A percentile compares a stretch with the other conserved stretches of the same genome.
Conservation (phyloP, 495 filamentous ascomycete species). For the Hypoxylon intermedium region DNA sequence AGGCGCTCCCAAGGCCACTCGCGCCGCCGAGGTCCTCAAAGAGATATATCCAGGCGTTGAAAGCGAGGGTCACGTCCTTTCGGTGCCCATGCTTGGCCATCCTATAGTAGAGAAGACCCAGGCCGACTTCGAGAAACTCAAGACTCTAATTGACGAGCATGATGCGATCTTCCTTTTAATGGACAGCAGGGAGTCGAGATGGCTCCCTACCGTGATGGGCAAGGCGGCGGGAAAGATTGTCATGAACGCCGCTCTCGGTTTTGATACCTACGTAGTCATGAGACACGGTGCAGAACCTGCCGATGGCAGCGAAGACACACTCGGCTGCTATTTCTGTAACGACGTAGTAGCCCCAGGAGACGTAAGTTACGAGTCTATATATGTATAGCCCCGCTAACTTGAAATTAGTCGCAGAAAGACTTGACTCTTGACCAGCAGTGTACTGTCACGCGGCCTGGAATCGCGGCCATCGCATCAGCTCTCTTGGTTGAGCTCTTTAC, state of each 20-base stretch:
- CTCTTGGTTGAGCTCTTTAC: constrained; percentile 90
- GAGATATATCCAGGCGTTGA: constrained; percentile 93
- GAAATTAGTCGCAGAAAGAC: constrained; percentile 81
- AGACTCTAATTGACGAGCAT: constrained; percentile 80
- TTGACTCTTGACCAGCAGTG: constrained; percentile 97
- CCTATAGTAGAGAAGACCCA: constrained; percentile 75
- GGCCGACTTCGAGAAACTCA: constrained; percentile 75
- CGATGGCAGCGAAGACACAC: constrained; percentile 63
- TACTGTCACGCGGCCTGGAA: constrained; percentile 92
- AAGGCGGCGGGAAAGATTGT: constrained; percentile 93
- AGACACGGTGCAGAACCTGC: constrained; percentile 73
- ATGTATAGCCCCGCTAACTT: constrained; percentile 49
- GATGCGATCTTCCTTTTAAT: constrained; percentile 94
- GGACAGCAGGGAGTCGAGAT: constrained; percentile 93
- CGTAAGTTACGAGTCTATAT: constrained; percentile 61
- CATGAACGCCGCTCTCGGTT: constrained; percentile 93
- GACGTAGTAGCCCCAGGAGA: constrained; percentile 95
- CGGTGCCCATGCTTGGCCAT: constrained; percentile 95
- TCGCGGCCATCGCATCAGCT: constrained; percentile 89
- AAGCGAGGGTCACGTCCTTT: constrained; percentile 74
- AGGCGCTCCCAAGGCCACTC: constrained; percentile 80
- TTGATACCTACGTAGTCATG: constrained; percentile 97
- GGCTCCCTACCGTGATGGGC: constrained; percentile 97
- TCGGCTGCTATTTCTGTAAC: constrained; percentile 98
- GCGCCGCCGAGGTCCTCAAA: constrained; percentile 79